A percentile compares a stretch with the other conserved stretches of the same genome.
Evolutionary conservation across 1,139 yeast species (phyloP).

Genomic region (Sugiyamaella pinicola): DNA sequence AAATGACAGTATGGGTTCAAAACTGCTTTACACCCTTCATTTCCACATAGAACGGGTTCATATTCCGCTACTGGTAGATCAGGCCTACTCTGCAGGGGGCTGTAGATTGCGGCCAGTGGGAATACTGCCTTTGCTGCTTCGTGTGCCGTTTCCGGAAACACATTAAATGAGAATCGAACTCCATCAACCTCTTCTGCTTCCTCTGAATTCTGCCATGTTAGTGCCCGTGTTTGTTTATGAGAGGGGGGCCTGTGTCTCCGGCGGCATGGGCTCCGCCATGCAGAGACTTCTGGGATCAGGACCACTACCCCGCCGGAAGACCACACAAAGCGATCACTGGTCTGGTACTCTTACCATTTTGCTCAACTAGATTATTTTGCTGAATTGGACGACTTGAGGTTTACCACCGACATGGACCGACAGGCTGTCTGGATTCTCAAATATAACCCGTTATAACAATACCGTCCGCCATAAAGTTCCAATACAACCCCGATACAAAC

Average conservation of each 20-base stretch:
- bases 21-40: slow-evolving; percentile 56
- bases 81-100: slow-evolving; percentile 62
- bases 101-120: slow-evolving; percentile 66
- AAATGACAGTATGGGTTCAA: slow-evolving; percentile 58
- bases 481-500: background rate
- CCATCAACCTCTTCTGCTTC: slow-evolving; percentile 56
- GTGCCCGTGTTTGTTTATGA: background rate
- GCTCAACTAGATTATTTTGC: background rate
- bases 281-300: no score
- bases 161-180: slow-evolving; percentile 67
- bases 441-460: background rate
- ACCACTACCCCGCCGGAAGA: no score
- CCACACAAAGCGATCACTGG: no score
- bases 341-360: background rate
- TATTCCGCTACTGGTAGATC: slow-evolving; percentile 46
- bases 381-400: no score
- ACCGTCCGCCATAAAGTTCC: background rate
- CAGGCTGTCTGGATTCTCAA: no score
- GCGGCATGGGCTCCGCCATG: no score
- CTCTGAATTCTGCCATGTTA: slow-evolving; percentile 45
- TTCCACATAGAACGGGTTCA: slow-evolving; percentile 53
- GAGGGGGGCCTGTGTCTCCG: no score
- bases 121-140: slow-evolving; percentile 61
- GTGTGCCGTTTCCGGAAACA: slow-evolving; percentile 60
- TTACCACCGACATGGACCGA: no score